These are phyloP conservation scores for Vitellaria paradoxa DNA, from an alignment of 179 eudicot species.

Conservation along the genomic window DNA sequence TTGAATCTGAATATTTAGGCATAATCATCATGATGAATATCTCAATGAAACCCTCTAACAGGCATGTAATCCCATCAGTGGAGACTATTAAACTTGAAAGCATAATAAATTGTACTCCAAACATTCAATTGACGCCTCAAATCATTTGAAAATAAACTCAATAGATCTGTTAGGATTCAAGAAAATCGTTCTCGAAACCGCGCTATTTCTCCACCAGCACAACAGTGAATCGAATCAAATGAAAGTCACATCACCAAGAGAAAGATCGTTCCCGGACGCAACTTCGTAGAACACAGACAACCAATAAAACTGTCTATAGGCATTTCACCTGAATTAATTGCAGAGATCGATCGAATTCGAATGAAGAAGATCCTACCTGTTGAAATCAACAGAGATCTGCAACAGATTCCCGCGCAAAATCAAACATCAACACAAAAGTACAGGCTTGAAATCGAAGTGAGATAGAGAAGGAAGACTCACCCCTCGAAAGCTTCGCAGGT, in stretches of 20 bases:
- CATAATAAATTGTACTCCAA: background rate
- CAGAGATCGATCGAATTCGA: background rate
- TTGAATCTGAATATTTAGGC: background rate
- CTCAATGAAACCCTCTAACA: background rate
- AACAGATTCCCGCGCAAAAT: background rate
- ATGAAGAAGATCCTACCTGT: background rate
- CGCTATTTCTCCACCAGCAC: background rate
- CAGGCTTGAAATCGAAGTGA: background rate
- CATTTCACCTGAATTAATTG: too few relatives aligned
- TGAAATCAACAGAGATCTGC: conserved; percentile 6
- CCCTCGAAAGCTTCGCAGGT: conserved; percentile 2
- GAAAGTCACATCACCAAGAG: background rate
- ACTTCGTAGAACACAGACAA: background rate
- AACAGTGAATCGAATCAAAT: background rate
- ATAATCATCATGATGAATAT: background rate
- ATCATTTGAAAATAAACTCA: background rate
- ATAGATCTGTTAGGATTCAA: conserved; percentile 12
- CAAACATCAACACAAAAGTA: background rate
- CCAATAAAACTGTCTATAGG: too few relatives aligned
- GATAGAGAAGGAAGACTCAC: conserved; percentile 8
- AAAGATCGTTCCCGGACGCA: background rate
- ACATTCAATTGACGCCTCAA: background rate
- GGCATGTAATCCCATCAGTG: background rate
- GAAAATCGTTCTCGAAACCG: background rate
- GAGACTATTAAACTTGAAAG: background rate